phyloP scores from a whole-genome alignment of 352 stramenopile species.

The Globisporangium canariense region DNA sequence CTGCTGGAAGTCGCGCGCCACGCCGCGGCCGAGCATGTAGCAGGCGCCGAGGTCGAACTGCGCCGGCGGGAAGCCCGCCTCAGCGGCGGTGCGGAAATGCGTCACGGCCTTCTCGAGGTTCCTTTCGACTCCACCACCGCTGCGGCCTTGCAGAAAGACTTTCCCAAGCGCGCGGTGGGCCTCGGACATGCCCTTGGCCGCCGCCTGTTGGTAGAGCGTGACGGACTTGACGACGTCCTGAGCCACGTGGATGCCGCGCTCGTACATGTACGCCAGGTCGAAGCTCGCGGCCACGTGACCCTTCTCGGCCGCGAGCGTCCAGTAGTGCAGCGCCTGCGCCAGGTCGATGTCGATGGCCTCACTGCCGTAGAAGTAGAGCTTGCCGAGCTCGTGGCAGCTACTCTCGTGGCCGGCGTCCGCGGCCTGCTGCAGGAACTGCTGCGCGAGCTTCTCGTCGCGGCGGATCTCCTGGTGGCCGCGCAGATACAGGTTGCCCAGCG shows the following conservation, averaged over 20 bases:
- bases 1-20: conserved; percentile 43
- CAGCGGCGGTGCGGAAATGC: conserved; percentile 63
- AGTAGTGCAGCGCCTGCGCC: conserved; percentile 55
- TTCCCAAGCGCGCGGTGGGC: conserved; percentile 61
- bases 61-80: conserved; percentile 49
- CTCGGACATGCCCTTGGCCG: conserved; percentile 63
- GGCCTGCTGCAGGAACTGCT: conserved; percentile 56
- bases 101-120: conserved; percentile 33
- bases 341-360: conserved; percentile 28
- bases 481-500: conserved; percentile 70
- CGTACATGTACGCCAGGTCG: conserved; percentile 75
- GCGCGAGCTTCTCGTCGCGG: conserved; percentile 42
- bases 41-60: conserved; percentile 83
- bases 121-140: conserved; percentile 17
- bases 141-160: conserved; percentile 41
- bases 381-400: conserved; percentile 74
- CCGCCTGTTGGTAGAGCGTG: conserved; percentile 53
- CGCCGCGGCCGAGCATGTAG: conserved; percentile 70
- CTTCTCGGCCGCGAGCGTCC: conserved; percentile 46
- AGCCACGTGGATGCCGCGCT: conserved; percentile 58
- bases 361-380: conserved; percentile 62
- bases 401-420: conserved; percentile 63
- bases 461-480: conserved; percentile 47
- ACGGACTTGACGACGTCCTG: conserved; percentile 55
- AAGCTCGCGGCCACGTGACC: conserved; percentile 74